Evolutionary conservation across 495 filamentous ascomycete genomes (phyloP).

Genomic region (Trichoderma parareesei): DNA sequence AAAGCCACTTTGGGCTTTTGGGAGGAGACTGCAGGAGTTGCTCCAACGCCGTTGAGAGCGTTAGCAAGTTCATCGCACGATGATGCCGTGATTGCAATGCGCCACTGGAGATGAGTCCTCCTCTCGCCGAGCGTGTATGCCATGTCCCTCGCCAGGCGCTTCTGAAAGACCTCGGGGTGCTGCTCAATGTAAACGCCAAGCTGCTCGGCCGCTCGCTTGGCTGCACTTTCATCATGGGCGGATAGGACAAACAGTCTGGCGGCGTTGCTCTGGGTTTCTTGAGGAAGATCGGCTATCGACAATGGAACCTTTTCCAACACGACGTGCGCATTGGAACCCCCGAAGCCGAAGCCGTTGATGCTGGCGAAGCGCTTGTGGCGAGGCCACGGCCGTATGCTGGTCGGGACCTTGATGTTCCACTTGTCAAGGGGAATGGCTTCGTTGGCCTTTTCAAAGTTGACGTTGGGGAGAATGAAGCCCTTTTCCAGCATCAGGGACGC

Average conservation of each 20-base stretch:
- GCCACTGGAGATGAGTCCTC: conserved; percentile 15
- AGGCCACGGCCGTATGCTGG: conserved; percentile 20
- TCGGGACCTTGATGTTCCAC: conserved; percentile 22
- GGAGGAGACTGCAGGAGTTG: conserved; percentile 18
- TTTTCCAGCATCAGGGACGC: conserved; percentile 36
- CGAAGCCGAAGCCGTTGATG: conserved; percentile 42
- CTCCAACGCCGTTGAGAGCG: not conserved
- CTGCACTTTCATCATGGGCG: conserved; percentile 9
- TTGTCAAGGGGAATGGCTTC: conserved; percentile 24
- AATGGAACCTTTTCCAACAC: conserved; percentile 30
- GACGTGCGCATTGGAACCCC: conserved; percentile 43
- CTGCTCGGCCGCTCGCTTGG: conserved; percentile 23
- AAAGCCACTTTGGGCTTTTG: conserved; percentile 16
- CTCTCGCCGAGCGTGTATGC: conserved; percentile 16
- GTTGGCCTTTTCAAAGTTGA: conserved; percentile 35
- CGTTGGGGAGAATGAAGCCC: conserved; percentile 24
- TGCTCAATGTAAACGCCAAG: conserved; percentile 21
- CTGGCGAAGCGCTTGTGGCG: conserved; percentile 11
- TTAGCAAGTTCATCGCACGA: conserved; percentile 9
- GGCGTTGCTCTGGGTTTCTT: not conserved
- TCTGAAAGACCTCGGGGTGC: conserved; percentile 22
- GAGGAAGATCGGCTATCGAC: not conserved
- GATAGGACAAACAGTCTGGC: conserved; percentile 12
- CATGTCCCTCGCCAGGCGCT: conserved; percentile 4
- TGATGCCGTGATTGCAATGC: conserved; percentile 8